These are phyloP conservation scores for Candida pseudoglaebosa DNA, from an alignment of 805 yeast species.

Conservation along the genomic window DNA sequence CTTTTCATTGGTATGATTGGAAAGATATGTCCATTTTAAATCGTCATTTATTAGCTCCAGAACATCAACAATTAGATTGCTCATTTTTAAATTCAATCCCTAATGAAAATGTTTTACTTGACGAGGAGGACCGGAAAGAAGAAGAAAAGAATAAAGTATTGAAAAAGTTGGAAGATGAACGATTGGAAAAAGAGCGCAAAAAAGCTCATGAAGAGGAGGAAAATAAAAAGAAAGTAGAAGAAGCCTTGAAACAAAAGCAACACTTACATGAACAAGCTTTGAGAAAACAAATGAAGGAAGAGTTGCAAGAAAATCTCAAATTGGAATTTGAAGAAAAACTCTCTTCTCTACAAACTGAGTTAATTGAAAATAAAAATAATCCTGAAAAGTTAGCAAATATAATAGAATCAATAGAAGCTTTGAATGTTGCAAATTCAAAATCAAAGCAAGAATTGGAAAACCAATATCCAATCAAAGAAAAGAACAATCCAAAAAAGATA, in stretches of 20 bases:
- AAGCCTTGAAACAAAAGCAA: conserved; percentile 9
- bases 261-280: conserved; percentile 7
- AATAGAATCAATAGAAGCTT: neutral
- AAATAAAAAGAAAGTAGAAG: conserved; percentile 7
- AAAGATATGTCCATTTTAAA: conserved; percentile 42
- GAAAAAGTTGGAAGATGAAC: conserved; percentile 9
- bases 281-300: conserved; percentile 7
- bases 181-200: neutral
- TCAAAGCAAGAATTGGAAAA: conserved; percentile 1
- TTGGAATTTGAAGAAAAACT: neutral
- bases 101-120: conserved; percentile 8
- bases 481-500: conserved; percentile 1
- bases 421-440: no score
- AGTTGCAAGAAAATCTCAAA: conserved; percentile 3
- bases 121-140: conserved; percentile 8
- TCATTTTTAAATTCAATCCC: conserved; percentile 38
- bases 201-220: conserved; percentile 5
- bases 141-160: conserved; percentile 6
- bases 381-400: conserved; percentile 4
- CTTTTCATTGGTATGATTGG: conserved; percentile 59
- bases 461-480: conserved; percentile 1
- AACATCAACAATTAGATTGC: conserved; percentile 34
- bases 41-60: conserved; percentile 23
- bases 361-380: neutral
- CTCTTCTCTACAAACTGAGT: neutral